A percentile compares a stretch with the other conserved stretches of the same genome.
Evolutionary conservation across 805 yeast species (phyloP).

Genomic region (Metschnikowia cubensis): DNA sequence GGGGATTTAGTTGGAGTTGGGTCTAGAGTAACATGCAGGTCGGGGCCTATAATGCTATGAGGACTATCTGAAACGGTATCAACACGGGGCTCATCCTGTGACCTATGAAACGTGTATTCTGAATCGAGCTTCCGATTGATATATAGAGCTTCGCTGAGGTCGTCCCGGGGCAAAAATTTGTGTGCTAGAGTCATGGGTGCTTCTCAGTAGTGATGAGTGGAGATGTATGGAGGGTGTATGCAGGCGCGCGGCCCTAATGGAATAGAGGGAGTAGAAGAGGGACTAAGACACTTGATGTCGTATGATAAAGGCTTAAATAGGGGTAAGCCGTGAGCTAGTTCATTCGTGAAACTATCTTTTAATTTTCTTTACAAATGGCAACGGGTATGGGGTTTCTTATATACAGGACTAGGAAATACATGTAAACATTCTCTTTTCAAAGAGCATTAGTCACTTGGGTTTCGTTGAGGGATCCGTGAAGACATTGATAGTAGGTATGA

Average conservation of each 20-base stretch:
- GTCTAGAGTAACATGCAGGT: neutral
- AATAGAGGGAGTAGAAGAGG: too few relatives aligned
- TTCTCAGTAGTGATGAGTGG: neutral
- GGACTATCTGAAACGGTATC: neutral
- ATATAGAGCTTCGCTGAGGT: conserved; percentile 31
- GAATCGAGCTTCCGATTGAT: conserved; percentile 26
- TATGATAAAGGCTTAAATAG: too few relatives aligned
- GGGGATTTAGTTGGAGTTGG: neutral
- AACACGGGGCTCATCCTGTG: neutral
- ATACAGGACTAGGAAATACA: too few relatives aligned
- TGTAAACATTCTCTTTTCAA: too few relatives aligned
- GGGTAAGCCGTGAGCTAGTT: too few relatives aligned
- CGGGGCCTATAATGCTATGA: neutral
- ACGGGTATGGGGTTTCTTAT: too few relatives aligned
- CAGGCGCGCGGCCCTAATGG: neutral
- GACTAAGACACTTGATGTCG: too few relatives aligned
- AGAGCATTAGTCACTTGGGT: too few relatives aligned
- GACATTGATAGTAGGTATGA: too few relatives aligned
- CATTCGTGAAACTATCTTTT: too few relatives aligned
- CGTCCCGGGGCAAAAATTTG: conserved; percentile 27
- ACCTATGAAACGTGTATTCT: conserved; percentile 7
- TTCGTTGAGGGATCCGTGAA: too few relatives aligned
- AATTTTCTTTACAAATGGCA: too few relatives aligned
- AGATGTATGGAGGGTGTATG: neutral
- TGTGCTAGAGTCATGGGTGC: conserved; percentile 2